phyloP scores from a whole-genome alignment of 495 filamentous ascomycete species.

The Penicillium dipodomyicola region DNA sequence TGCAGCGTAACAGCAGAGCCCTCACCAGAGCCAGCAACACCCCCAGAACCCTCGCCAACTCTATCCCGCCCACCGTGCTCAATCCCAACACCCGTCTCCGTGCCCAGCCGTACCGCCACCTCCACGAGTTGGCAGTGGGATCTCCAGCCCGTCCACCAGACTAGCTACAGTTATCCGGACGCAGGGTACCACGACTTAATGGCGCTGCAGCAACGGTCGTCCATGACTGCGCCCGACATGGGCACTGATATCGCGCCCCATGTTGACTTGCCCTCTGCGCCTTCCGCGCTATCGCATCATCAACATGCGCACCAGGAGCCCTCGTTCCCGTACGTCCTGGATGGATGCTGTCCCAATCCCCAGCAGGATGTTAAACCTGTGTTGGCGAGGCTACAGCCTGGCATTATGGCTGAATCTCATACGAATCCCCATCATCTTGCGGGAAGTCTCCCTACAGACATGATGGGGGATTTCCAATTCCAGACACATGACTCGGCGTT shows the following conservation, averaged over 20 bases:
- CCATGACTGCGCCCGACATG: conserved; percentile 20
- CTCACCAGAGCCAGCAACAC: conserved; percentile 42
- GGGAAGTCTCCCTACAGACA: conserved; percentile 25
- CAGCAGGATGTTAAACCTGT: conserved; percentile 21
- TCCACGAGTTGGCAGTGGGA: conserved; percentile 36
- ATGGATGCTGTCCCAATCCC: conserved; percentile 12
- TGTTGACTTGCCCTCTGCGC: conserved; percentile 16
- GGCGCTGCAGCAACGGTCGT: conserved; percentile 19
- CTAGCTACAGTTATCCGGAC: conserved; percentile 27
- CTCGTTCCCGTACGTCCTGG: conserved; percentile 22
- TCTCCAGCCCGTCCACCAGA: conserved; percentile 27
- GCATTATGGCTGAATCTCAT: conserved; percentile 18
- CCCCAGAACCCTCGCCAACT: conserved; percentile 35
- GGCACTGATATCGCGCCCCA: conserved; percentile 24
- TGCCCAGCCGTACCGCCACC: conserved; percentile 17
- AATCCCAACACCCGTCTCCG: conserved; percentile 20
- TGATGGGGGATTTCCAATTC: conserved; percentile 32
- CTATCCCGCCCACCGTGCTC: conserved; percentile 15
- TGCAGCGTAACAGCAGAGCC: conserved; percentile 43
- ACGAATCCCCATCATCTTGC: conserved; percentile 10
- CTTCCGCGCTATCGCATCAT: conserved; percentile 10
- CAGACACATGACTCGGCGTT: conserved; percentile 26
- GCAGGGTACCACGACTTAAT: conserved; percentile 28
- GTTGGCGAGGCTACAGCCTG: conserved; percentile 14
- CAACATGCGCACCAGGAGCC: conserved; percentile 16